Percentiles rank a stretch among this genome's conserved stretches.
phyloP scores from a whole-genome alignment of 768 basidiomycete species.

The Pisolithus sp. region DNA sequence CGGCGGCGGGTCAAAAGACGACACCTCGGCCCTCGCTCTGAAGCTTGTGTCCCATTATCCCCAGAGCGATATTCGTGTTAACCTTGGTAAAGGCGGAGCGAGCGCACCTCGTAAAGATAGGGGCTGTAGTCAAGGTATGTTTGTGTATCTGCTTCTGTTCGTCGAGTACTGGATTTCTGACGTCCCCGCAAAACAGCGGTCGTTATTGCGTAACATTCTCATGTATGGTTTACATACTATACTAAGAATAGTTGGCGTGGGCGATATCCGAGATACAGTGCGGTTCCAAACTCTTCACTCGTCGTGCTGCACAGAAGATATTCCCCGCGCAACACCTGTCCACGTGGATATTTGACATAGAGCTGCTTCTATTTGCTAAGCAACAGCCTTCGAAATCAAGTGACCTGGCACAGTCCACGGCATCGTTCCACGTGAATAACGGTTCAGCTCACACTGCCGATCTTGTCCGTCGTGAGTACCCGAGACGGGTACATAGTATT shows the following conservation, averaged over 20 bases:
- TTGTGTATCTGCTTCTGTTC: not conserved
- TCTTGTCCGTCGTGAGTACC: not conserved
- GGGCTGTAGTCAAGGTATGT: constrained; percentile 86
- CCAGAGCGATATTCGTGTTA: constrained; percentile 67
- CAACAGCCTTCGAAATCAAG: constrained; percentile 26
- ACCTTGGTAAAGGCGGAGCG: constrained; percentile 90
- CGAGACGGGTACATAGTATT: not conserved
- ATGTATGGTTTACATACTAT: constrained; percentile 94
- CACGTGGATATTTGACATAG: constrained; percentile 97
- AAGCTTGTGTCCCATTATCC: constrained; percentile 52
- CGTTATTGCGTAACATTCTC: constrained; percentile 79
- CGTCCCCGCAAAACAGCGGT: constrained; percentile 49
- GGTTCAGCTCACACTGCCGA: not conserved
- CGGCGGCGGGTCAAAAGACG: constrained; percentile 85
- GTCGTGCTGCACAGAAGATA: constrained; percentile 69
- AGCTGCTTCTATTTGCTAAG: constrained; percentile 81
- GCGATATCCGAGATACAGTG: constrained; percentile 93
- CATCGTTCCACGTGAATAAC: not conserved
- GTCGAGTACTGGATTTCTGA: not conserved
- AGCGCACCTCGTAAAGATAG: constrained; percentile 87
- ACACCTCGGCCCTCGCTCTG: constrained; percentile 61
- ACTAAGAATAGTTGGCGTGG: constrained; percentile 82
- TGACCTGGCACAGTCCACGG: not conserved
- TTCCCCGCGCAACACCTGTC: constrained; percentile 84
- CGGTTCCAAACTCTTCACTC: constrained; percentile 94